These are phyloP conservation scores for Xylariaceae sp. DNA, from an alignment of 2,329 filamentous ascomycete genomes.

Conservation along the genomic window DNA sequence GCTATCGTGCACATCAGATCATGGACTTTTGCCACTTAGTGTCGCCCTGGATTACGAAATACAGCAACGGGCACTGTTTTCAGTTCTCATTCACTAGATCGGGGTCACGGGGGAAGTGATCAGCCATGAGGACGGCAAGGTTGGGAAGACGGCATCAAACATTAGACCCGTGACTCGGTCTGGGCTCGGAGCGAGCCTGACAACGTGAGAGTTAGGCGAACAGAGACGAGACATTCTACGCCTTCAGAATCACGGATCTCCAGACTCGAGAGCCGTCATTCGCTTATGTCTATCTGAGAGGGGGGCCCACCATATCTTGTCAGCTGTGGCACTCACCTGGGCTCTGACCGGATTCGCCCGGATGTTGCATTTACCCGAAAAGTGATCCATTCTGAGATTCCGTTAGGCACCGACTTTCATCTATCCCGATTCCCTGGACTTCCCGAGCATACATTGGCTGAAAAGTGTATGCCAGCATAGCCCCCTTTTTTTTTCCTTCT, in stretches of 20 bases:
- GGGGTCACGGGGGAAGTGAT: neutral
- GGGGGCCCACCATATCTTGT: neutral
- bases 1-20: neutral
- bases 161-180: slow-evolving; percentile 9
- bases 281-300: neutral
- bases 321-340: slow-evolving; percentile 7
- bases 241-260: neutral
- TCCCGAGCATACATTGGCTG: neutral
- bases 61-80: neutral
- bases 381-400: neutral
- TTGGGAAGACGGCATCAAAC: neutral
- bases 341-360: neutral
- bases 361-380: slow-evolving; percentile 6
- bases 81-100: neutral
- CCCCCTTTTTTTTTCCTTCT: neutral
- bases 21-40: slow-evolving; percentile 10
- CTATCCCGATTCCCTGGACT: neutral
- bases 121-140: slow-evolving; percentile 1
- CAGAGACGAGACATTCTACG: neutral
- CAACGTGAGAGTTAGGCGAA: neutral
- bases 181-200: slow-evolving; percentile 6
- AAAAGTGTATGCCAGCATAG: neutral
- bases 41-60: slow-evolving; percentile 7
- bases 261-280: neutral
- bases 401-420: slow-evolving; percentile 9